These are phyloP conservation scores for Clavispora asparagi DNA, from an alignment of 805 yeast species.

Conservation along the genomic window DNA sequence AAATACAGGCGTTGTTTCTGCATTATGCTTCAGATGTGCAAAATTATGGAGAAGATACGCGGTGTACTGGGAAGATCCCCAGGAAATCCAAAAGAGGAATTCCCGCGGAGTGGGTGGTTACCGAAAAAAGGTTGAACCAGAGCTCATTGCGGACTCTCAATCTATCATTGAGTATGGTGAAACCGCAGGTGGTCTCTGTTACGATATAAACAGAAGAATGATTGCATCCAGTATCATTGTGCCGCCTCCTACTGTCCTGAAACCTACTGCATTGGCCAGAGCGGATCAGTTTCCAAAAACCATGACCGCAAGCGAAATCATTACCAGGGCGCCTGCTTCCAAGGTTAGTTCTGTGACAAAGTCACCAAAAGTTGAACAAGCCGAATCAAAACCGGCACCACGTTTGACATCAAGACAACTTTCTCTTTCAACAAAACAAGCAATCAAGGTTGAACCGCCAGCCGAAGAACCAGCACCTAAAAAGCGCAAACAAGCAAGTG, in stretches of 20 bases:
- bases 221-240: not conserved
- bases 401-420: slow-evolving; percentile 8
- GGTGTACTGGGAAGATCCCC: slow-evolving; percentile 77
- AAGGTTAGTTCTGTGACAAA: not conserved
- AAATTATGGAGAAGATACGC: slow-evolving; percentile 89
- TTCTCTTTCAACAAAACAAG: slow-evolving; percentile 4
- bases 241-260: not conserved
- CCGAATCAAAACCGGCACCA: not conserved
- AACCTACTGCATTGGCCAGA: not conserved
- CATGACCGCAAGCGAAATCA: not conserved
- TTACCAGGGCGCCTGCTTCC: not conserved
- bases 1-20: slow-evolving; percentile 37
- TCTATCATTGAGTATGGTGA: slow-evolving; percentile 48
- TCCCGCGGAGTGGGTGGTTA: slow-evolving; percentile 45
- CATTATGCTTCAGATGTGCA: slow-evolving; percentile 83
- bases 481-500: slow-evolving; percentile 1
- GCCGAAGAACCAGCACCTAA: slow-evolving; percentile 1
- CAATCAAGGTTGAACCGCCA: slow-evolving; percentile 1
- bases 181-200: slow-evolving; percentile 17
- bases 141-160: slow-evolving; percentile 57
- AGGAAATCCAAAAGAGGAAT: slow-evolving; percentile 51
- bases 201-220: slow-evolving; percentile 10
- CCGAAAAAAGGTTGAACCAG: slow-evolving; percentile 64
- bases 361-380: not conserved
- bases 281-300: not conserved